Base-by-base conservation (phyloP, 108 stramenopile genomes). In the Cyclotella baltica region DNA sequence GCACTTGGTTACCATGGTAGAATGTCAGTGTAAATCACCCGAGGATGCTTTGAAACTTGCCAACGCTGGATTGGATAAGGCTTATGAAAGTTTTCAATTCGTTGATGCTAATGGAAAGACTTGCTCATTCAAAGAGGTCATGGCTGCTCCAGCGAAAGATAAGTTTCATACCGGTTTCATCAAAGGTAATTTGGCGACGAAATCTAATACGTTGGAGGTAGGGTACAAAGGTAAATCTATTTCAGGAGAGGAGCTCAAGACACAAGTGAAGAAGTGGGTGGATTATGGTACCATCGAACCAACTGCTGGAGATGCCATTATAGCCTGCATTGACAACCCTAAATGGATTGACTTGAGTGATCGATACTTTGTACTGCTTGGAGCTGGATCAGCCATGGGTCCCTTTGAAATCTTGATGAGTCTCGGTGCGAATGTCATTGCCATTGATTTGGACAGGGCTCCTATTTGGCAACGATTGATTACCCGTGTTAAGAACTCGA, bases 341-440 rank as follows among this genome's bases (percentile, higher is more conserved):
- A 77, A 84, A 58, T 96, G 90, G 88, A 78, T 92, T 40, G 96
- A 96, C 65, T 82, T 97, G n/a, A 87, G 89, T 64, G 93, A 97
- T 77, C 76, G 77, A 52, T 97, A 97, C 83, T 98, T 98, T 80
- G 98, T 98, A 0, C 76, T 98, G 37, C 84, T 98, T 53, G 98
- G 98, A n/a, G 98, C 98, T 64, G 96, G 96, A 36, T 97, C 96
- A 22, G 98, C 98, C 65, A 98, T 98, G 98, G 98, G 98, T 56
- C 98, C 98, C n/a, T 87, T 97, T 58, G 81, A 90, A 55, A 91
- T 96, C 1, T 86, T 98, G 50, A 88, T 98, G 77, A 90, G 92
- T 33, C 86, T 97, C 53, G 98, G 98, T 31, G 98, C 98, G 29
- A 98, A 97, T 81, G 91, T 98, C 27, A 83, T 98, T 76, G 97